Conservation (phyloP, 176 grass and related monocot genomes). For the Stipa capillata region DNA sequence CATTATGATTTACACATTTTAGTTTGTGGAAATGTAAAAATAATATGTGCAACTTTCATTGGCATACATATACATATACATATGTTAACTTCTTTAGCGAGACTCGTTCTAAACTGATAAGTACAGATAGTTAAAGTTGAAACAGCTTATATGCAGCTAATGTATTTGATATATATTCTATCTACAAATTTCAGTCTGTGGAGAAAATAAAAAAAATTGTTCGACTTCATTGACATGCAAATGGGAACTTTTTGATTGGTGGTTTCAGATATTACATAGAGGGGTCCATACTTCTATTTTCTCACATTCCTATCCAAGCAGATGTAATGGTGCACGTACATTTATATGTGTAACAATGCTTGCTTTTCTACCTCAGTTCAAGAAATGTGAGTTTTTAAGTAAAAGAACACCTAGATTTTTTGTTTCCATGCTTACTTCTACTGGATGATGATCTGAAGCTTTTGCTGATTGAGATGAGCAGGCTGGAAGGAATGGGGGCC, state of each 20-base stretch:
- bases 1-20: background rate
- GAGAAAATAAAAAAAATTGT: too few species aligned
- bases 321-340: background rate
- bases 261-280: background rate
- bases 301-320: background rate
- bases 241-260: background rate
- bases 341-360: background rate
- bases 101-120: too few species aligned
- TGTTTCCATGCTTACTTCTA: slow-evolving; percentile 12
- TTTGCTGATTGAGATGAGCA: slow-evolving; percentile 68
- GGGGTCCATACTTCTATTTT: background rate
- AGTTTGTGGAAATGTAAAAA: background rate
- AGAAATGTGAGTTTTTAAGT: background rate
- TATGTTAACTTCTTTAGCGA: background rate
- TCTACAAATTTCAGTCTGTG: too few species aligned
- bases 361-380: background rate
- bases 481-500: slow-evolving; percentile 65
- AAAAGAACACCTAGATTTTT: background rate
- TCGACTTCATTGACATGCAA: background rate
- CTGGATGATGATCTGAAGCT: slow-evolving; percentile 44
- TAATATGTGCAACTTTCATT: background rate
- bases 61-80: background rate
- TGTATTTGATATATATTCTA: too few species aligned
- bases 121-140: too few species aligned
- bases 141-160: too few species aligned